Conservation (phyloP, 2,329 filamentous ascomycete genomes). For the Colletotrichum coccodes region DNA sequence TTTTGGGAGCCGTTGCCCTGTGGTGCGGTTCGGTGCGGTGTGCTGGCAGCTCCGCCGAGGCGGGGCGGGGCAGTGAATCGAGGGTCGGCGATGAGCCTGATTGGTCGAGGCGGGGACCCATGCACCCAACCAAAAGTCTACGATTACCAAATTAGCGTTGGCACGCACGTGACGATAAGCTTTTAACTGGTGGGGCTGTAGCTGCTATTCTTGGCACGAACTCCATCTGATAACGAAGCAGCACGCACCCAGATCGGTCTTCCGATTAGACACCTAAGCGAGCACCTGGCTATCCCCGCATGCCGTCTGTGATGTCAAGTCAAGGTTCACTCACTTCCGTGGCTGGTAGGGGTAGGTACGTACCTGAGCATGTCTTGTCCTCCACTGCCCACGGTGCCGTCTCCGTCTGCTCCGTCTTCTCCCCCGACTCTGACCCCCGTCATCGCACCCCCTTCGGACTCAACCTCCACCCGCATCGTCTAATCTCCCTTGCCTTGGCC, state of each 20-base stretch:
- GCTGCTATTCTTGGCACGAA: conserved; percentile 10
- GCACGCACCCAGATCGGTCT: no score
- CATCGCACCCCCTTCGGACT: no score
- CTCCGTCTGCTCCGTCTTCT: background rate
- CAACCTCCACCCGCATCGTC: background rate
- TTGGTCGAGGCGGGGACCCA: background rate
- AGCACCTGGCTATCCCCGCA: background rate
- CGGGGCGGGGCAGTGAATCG: background rate
- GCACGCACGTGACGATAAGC: conserved; percentile 12
- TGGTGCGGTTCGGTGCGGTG: conserved; percentile 5
- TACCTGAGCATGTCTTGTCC: background rate
- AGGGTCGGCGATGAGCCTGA: background rate
- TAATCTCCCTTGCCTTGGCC: background rate
- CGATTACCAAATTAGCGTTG: conserved; percentile 5
- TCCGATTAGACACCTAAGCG: background rate
- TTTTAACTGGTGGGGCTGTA: background rate
- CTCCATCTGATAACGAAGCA: conserved; percentile 19
- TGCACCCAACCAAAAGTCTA: background rate
- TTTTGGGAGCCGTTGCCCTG: conserved; percentile 2
- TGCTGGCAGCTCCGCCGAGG: background rate
- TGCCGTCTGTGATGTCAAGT: background rate
- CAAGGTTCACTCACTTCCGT: no score
- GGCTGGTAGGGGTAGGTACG: background rate
- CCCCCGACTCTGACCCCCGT: background rate
- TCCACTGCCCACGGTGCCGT: background rate